These are phyloP conservation scores for Puccinia hordei DNA, from an alignment of 1,284 basidiomycete genomes.

Conservation along the genomic window DNA sequence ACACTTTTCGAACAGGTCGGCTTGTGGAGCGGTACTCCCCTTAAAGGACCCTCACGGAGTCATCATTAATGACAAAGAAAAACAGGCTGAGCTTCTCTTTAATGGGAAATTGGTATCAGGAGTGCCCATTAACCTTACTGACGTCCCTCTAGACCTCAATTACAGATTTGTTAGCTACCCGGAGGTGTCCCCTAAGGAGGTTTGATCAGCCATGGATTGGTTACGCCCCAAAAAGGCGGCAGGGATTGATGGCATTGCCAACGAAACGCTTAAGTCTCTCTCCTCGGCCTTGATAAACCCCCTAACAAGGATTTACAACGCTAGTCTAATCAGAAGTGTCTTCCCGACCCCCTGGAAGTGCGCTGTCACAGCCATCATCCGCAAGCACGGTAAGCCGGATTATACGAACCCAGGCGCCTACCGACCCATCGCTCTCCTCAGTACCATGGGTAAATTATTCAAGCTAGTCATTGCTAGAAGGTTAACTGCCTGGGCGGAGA, in stretches of 20 bases:
- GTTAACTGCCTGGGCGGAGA: neutral
- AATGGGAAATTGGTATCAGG: neutral
- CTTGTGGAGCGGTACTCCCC: neutral
- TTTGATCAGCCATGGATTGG: neutral
- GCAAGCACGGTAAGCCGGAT: neutral
- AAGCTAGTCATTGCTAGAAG: neutral
- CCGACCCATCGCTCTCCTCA: constrained; percentile 11
- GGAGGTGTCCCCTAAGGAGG: neutral
- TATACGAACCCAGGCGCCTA: constrained; percentile 25
- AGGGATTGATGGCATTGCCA: constrained; percentile 5
- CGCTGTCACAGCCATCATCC: neutral
- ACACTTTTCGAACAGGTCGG: neutral
- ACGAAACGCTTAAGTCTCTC: neutral
- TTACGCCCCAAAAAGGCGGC: constrained; percentile 6
- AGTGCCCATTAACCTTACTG: neutral
- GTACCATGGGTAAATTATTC: constrained; percentile 4
- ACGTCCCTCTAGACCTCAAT: neutral
- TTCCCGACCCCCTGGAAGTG: constrained; percentile 17
- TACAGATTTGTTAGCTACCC: neutral
- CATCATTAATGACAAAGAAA: neutral
- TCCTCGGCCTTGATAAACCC: no score
- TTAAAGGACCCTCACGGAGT: neutral
- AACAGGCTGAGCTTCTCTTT: constrained; percentile 19
- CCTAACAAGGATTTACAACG: neutral
- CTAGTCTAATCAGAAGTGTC: neutral